These are phyloP conservation scores for Alternaria sp. DNA, from an alignment of 2,329 filamentous ascomycete genomes.

Conservation along the genomic window DNA sequence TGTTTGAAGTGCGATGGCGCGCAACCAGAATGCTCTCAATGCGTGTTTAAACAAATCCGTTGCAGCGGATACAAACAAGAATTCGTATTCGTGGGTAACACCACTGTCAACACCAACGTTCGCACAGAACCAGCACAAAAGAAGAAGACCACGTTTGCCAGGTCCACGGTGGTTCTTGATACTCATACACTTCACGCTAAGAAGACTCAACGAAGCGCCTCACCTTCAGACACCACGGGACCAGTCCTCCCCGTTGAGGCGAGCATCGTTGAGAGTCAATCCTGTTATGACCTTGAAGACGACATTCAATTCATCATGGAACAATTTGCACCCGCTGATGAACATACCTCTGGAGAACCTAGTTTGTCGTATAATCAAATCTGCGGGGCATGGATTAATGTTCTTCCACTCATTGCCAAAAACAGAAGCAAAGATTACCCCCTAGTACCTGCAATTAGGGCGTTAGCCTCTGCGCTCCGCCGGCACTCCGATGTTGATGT, in stretches of 20 bases:
- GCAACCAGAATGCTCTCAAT: neutral
- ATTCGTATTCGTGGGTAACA: neutral
- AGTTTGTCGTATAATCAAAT: neutral
- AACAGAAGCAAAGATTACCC: neutral
- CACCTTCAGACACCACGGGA: too few species aligned
- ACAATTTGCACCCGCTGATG: neutral
- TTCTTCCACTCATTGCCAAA: neutral
- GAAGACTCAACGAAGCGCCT: too few species aligned
- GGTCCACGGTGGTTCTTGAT: too few species aligned
- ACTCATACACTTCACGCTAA: too few species aligned
- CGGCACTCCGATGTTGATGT: neutral
- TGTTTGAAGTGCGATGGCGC: neutral
- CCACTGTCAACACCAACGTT: neutral
- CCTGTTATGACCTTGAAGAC: too few species aligned
- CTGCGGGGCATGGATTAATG: neutral
- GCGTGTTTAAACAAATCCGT: neutral
- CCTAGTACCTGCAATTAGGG: neutral
- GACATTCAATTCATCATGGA: neutral
- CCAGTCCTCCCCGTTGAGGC: too few species aligned
- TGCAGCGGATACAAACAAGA: neutral
- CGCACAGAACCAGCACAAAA: neutral
- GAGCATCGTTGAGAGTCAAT: too few species aligned
- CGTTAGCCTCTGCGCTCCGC: neutral
- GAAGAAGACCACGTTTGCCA: neutral
- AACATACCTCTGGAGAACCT: neutral